Evolutionary conservation across 2,329 filamentous ascomycete genomes (phyloP).

Genomic region (Penicillium sp.): DNA sequence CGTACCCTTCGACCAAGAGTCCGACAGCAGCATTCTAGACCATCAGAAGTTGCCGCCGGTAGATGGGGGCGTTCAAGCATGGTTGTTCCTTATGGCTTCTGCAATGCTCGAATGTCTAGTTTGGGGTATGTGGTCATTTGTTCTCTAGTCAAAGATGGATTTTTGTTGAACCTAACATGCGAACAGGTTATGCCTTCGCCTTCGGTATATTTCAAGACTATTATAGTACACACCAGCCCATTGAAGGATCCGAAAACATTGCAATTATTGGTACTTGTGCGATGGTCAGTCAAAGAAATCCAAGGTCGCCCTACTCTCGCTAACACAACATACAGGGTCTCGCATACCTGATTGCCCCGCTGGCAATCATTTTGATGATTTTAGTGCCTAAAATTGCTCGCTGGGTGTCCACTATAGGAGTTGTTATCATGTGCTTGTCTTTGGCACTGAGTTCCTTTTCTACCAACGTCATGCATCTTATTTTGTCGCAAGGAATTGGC

Average conservation of each 20-base stretch:
- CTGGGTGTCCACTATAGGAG: conserved; percentile 25
- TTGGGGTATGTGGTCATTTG: conserved; percentile 13
- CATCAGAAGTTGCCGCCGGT: conserved; percentile 10
- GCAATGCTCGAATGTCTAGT: conserved; percentile 18
- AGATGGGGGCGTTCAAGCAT: conserved; percentile 16
- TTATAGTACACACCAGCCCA: conserved; percentile 54
- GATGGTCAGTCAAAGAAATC: conserved; percentile 37
- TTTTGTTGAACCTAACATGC: not conserved
- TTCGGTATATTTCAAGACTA: conserved; percentile 66
- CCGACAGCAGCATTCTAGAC: not conserved
- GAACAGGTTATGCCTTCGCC: conserved; percentile 55
- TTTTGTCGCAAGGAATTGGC: conserved; percentile 33
- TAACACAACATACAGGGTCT: conserved; percentile 17
- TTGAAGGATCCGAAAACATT: conserved; percentile 43
- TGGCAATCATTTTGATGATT: conserved; percentile 25
- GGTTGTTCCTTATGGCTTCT: conserved; percentile 18
- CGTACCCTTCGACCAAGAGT: conserved; percentile 4
- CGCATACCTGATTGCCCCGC: conserved; percentile 21
- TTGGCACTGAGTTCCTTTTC: conserved; percentile 35
- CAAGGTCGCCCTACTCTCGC: not conserved
- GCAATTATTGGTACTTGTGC: conserved; percentile 58
- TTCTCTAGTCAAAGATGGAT: not conserved
- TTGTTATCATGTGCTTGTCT: conserved; percentile 29
- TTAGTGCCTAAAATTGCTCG: conserved; percentile 26
- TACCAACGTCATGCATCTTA: conserved; percentile 33